Evolutionary conservation across 257 asterid genomes (phyloP).

Genomic region (Penstemon eatonii): DNA sequence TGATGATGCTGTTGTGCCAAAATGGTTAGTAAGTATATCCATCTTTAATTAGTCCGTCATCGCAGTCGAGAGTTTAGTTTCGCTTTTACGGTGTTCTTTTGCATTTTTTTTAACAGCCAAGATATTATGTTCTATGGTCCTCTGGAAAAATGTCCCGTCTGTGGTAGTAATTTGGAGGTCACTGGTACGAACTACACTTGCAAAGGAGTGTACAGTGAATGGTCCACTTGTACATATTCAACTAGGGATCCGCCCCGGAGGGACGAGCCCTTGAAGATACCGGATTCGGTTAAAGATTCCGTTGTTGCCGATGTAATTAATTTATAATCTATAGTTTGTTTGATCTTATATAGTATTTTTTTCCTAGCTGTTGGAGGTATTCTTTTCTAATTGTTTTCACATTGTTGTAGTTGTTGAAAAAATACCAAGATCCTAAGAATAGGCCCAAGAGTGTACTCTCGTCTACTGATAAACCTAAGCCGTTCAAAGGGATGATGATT

Average conservation of each 20-base stretch:
- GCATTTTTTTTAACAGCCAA: constrained; percentile 48
- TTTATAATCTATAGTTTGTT: neutral
- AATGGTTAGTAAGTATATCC: constrained; percentile 49
- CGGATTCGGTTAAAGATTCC: constrained; percentile 55
- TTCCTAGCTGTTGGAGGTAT: neutral
- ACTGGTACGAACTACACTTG: constrained; percentile 44
- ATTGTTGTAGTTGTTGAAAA: constrained; percentile 49
- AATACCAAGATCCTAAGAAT: constrained; percentile 42
- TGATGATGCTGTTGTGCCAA: constrained; percentile 79
- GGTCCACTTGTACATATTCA: constrained; percentile 69
- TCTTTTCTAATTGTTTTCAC: neutral
- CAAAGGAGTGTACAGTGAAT: constrained; percentile 58
- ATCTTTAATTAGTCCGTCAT: neutral
- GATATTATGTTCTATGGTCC: constrained; percentile 78
- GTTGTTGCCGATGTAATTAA: constrained; percentile 46
- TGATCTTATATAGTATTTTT: neutral
- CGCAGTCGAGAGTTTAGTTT: neutral
- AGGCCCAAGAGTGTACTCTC: constrained; percentile 29
- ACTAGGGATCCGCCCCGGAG: constrained; percentile 64
- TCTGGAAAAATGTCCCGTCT: constrained; percentile 51
- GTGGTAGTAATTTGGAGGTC: constrained; percentile 45
- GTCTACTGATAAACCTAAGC: constrained; percentile 52
- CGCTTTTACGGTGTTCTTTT: neutral
- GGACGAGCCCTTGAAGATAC: constrained; percentile 42
- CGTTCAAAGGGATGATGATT: constrained; percentile 65